Evolutionary conservation across 495 filamentous ascomycete species (phyloP), one percentile per base, ranked within the genome.

Genomic region (Penicillium turbatum): DNA sequence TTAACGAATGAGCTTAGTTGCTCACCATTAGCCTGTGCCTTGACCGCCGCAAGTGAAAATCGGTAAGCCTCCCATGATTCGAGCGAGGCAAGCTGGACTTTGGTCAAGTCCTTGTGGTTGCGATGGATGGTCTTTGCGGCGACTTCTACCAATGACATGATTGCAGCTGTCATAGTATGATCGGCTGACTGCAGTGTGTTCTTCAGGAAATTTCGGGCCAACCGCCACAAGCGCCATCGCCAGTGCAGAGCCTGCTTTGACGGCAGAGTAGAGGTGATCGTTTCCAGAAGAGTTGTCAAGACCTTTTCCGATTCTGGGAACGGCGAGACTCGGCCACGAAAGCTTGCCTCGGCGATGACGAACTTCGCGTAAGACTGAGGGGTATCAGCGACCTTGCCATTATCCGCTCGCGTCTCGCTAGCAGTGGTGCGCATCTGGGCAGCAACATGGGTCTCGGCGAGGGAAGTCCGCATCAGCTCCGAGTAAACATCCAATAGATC

Each of bases 221-320:
- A 59, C 38, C 70, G 69, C 74, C 74, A 77, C 43, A 77, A 38
- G n/a, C 74, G 70, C 74, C 74, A 77, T 46, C 69, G 67, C 74
- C 74, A 77, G 51, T 73, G 74, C 24, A 73, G 39, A 38, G 50
- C 48, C 40, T 72, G 62, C 42, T 72, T 68, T 1, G 68, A 72
- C 27, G 66, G 69, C 26, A 75, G 53, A 1, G 73, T 69, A 8
- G 60, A 48, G 8, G 53, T 62, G 7, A 67, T 27, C 1, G 67
- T 69, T 26, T 71, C 63, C 6, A 72, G 44, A 7, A 72, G 51
- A 11, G 48, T 40, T 8, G 45, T 35, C 24, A 75, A 47, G n/a
- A 53, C 53, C 15, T 64, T 59, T 19, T 69, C 59, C 4, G 55
- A 61, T 26, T 66, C 59, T 11, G 62, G 34, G 16, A 68, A 62